Evolutionary conservation across 108 stramenopile species (phyloP).

Genomic region (Nitzschia putrida): DNA sequence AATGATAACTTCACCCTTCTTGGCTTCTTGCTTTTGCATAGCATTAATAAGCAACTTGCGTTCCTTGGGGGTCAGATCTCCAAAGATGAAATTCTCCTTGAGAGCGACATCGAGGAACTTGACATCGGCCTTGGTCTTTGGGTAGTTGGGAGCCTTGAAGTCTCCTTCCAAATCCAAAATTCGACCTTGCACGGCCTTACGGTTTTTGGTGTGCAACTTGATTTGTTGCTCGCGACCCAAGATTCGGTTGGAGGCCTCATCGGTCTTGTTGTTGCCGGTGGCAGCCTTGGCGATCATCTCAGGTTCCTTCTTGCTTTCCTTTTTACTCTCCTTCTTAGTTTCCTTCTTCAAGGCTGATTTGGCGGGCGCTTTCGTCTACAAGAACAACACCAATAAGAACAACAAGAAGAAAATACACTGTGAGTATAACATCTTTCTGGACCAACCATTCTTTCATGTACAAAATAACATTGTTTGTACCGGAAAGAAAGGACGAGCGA

Average conservation of each 20-base stretch:
- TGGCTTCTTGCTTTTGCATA: constrained; percentile 53
- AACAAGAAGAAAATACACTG: too few relatives aligned
- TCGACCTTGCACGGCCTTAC: constrained; percentile 35
- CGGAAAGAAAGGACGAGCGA: too few relatives aligned
- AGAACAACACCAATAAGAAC: too few relatives aligned
- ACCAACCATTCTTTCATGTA: too few relatives aligned
- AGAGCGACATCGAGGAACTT: constrained; percentile 58
- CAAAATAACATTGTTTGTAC: too few relatives aligned
- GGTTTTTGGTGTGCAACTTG: constrained; percentile 34
- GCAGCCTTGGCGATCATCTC: background rate
- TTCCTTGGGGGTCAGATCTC: constrained; percentile 49
- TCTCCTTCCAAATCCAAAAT: constrained; percentile 36
- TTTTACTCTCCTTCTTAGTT: too few relatives aligned
- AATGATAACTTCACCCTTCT: constrained; percentile 72
- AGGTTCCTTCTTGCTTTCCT: background rate
- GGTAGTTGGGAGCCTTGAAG: constrained; percentile 39
- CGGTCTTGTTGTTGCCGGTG: background rate
- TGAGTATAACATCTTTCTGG: too few relatives aligned
- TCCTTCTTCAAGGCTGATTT: too few relatives aligned
- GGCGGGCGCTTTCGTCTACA: too few relatives aligned
- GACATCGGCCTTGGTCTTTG: constrained; percentile 51
- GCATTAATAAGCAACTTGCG: constrained; percentile 59
- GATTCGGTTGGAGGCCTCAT: constrained; percentile 19
- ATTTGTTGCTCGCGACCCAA: constrained; percentile 27
- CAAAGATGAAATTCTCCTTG: constrained; percentile 77